These are phyloP conservation scores for Colletotrichum truncatum DNA, from an alignment of 2,329 filamentous ascomycete species.

Conservation along the genomic window DNA sequence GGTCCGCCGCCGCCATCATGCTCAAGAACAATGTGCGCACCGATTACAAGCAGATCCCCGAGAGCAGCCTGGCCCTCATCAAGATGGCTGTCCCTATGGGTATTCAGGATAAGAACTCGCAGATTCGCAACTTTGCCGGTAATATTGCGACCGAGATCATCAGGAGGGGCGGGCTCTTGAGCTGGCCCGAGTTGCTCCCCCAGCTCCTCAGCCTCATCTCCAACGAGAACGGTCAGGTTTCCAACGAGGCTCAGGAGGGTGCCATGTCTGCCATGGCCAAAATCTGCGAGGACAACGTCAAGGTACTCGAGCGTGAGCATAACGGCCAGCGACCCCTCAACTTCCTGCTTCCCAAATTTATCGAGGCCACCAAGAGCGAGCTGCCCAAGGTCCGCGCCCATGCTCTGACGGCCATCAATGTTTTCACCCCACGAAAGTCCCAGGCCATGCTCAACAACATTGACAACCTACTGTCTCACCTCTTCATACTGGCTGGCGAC, in stretches of 20 bases:
- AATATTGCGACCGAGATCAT: conserved; percentile 95
- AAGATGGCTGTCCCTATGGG: conserved; percentile 81
- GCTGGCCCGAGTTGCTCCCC: conserved; percentile 90
- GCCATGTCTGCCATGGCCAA: conserved; percentile 93
- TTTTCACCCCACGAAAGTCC: conserved; percentile 88
- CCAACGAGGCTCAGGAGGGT: conserved; percentile 83
- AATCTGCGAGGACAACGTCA: conserved; percentile 96
- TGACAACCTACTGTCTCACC: conserved; percentile 81
- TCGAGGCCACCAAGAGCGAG: conserved; percentile 83
- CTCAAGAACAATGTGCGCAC: conserved; percentile 91
- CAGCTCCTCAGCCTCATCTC: conserved; percentile 82
- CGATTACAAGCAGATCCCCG: conserved; percentile 79
- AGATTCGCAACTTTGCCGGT: conserved; percentile 89
- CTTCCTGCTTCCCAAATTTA: conserved; percentile 88
- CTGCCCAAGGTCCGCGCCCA: conserved; percentile 81
- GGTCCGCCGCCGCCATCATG: conserved; percentile 90
- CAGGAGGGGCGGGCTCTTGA: conserved; percentile 82
- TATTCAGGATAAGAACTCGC: conserved; percentile 81
- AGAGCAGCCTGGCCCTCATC: conserved; percentile 78
- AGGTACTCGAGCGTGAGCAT: conserved; percentile 85
- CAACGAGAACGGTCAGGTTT: conserved; percentile 74
- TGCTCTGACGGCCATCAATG: conserved; percentile 86
- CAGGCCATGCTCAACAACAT: conserved; percentile 83
- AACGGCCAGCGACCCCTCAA: conserved; percentile 88
- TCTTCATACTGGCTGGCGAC: conserved; percentile 85